Conservation (phyloP, 352 stramenopile genomes). For the Globisporangium apiculatum region DNA sequence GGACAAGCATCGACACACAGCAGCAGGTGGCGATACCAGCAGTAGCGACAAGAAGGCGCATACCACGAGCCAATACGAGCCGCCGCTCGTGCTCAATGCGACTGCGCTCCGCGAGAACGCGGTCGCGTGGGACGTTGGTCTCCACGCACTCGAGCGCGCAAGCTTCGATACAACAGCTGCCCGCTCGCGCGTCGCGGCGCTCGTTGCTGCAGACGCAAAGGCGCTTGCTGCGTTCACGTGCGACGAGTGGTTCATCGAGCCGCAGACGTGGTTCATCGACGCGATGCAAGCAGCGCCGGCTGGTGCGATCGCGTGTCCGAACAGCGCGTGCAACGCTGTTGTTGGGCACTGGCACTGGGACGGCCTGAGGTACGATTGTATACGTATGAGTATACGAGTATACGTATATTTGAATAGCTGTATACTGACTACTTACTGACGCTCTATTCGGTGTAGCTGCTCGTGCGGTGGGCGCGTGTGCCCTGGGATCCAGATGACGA, state of each 20-base stretch:
- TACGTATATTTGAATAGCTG: neutral
- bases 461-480: conserved; percentile 29
- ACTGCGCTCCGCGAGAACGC: conserved; percentile 17
- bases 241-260: conserved; percentile 43
- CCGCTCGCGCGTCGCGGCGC: conserved; percentile 16
- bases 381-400: too few relatives aligned
- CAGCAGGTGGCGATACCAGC: neutral
- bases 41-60: conserved; percentile 7
- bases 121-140: conserved; percentile 24
- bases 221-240: conserved; percentile 20
- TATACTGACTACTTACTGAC: neutral
- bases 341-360: conserved; percentile 56
- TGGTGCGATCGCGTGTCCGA: conserved; percentile 37
- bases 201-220: conserved; percentile 29
- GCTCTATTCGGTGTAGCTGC: conserved; percentile 15
- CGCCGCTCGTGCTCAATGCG: neutral
- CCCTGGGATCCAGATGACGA: conserved; percentile 48
- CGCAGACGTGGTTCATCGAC: conserved; percentile 36
- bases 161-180: conserved; percentile 12
- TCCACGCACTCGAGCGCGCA: conserved; percentile 19
- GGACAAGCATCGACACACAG: neutral
- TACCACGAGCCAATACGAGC: neutral
- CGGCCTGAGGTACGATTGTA: conserved; percentile 31
- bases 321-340: conserved; percentile 21
- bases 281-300: conserved; percentile 11